Evolutionary conservation across 306 rosid species (phyloP).

Genomic region (Fragaria ananassa): DNA sequence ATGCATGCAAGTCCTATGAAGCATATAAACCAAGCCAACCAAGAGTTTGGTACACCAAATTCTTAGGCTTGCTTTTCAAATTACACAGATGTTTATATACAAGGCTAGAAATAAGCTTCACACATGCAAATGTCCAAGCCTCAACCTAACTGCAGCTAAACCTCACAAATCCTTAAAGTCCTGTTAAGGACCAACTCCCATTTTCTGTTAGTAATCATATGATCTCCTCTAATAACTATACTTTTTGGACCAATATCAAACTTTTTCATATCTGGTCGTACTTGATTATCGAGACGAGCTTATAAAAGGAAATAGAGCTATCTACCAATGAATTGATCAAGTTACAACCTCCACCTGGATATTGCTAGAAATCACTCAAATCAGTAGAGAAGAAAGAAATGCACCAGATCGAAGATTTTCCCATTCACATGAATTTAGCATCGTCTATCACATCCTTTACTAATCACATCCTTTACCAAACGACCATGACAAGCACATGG

Average conservation of each 20-base stretch:
- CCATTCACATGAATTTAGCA: background rate
- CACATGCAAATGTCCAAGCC: slow-evolving; percentile 2
- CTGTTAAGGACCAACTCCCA: background rate
- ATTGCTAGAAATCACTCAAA: background rate
- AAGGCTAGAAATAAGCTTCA: background rate
- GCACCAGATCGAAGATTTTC: background rate
- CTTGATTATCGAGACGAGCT: background rate
- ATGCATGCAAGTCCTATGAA: slow-evolving; percentile 5
- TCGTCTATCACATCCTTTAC: slow-evolving; percentile 1
- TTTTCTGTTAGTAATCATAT: background rate
- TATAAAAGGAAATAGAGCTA: background rate
- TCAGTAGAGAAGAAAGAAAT: background rate
- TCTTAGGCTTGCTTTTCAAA: background rate
- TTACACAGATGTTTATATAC: background rate
- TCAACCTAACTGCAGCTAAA: slow-evolving; percentile 6
- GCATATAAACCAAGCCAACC: slow-evolving; percentile 11
- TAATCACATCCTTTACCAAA: slow-evolving; percentile 7
- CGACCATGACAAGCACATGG: slow-evolving; percentile 8
- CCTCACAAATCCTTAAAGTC: background rate
- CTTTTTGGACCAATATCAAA: background rate
- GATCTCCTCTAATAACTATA: background rate
- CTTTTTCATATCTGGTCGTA: background rate
- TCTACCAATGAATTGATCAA: background rate
- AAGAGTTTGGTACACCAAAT: slow-evolving; percentile 14
- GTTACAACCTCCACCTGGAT: background rate